Conservation (phyloP, 345 rosid species). For the Pugionium dolabratum region DNA sequence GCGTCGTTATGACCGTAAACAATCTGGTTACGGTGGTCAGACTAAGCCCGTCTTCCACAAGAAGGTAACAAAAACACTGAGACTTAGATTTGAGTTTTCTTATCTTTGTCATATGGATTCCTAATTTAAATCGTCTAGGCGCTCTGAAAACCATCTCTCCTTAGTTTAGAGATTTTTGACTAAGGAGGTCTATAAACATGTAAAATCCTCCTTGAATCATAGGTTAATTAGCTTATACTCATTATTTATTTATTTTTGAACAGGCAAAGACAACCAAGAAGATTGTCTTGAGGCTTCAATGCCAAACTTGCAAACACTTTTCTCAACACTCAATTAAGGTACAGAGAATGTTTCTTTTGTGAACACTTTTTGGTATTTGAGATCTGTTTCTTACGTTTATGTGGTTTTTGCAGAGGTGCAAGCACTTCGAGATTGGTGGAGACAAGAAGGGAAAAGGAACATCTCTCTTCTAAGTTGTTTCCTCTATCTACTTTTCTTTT, state of each 20-base stretch:
- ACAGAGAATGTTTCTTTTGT: background rate
- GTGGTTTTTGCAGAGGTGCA: constrained; percentile 58
- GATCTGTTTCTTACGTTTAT: background rate
- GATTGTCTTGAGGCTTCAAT: constrained; percentile 85
- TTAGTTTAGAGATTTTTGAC: background rate
- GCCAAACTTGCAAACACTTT: constrained; percentile 86
- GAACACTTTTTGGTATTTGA: no score
- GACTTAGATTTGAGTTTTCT: background rate
- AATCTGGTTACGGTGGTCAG: constrained; percentile 92
- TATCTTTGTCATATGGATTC: background rate
- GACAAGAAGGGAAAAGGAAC: constrained; percentile 86
- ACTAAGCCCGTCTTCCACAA: constrained; percentile 92
- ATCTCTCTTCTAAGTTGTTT: constrained; percentile 52
- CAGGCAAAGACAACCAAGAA: constrained; percentile 93
- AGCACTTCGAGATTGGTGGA: constrained; percentile 80
- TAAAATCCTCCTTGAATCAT: background rate
- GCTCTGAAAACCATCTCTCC: background rate
- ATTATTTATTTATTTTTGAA: background rate
- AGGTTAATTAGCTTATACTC: background rate
- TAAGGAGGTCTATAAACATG: no score
- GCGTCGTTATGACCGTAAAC: constrained; percentile 83
- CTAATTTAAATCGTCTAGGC: background rate
- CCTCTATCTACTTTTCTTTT: background rate
- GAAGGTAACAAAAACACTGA: constrained; percentile 49
- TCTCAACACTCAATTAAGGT: constrained; percentile 87